phyloP scores from a whole-genome alignment of 495 filamentous ascomycete species.

The Evernia prunastri region DNA sequence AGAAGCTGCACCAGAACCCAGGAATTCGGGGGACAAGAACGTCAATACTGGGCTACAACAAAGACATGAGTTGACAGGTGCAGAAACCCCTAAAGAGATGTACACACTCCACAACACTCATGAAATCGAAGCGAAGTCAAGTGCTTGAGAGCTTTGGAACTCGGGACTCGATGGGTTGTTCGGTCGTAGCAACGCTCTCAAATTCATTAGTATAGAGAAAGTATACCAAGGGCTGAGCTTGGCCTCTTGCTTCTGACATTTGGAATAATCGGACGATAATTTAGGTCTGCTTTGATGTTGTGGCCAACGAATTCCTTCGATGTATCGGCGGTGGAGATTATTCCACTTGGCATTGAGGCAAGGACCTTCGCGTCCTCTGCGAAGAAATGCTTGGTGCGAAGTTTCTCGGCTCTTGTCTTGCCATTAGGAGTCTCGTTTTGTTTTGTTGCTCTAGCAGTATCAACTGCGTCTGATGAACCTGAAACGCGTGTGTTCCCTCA shows the following conservation, averaged over 20 bases:
- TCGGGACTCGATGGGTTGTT: neutral
- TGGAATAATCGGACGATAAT: neutral
- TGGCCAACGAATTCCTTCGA: neutral
- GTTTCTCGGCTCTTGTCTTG: neutral
- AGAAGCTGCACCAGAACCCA: neutral
- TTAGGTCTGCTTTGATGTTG: neutral
- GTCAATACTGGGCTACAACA: neutral
- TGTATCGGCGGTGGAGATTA: neutral
- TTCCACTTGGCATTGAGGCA: neutral
- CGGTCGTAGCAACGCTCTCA: neutral
- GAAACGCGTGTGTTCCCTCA: no score
- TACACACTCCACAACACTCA: slow-evolving; percentile 9
- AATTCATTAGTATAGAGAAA: neutral
- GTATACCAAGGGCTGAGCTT: neutral
- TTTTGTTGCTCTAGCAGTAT: neutral
- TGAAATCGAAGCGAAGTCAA: slow-evolving; percentile 12
- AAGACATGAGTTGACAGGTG: slow-evolving; percentile 7
- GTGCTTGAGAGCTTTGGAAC: neutral
- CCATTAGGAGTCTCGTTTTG: neutral
- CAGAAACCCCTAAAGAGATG: slow-evolving; percentile 6
- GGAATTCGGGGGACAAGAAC: neutral
- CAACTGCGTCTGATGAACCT: no score
- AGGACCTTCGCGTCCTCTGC: neutral
- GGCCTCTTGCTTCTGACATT: neutral
- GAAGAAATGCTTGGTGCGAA: neutral